Evolutionary conservation across 208 protist species (phyloP).

Genomic region (Trypanosoma vivax): DNA sequence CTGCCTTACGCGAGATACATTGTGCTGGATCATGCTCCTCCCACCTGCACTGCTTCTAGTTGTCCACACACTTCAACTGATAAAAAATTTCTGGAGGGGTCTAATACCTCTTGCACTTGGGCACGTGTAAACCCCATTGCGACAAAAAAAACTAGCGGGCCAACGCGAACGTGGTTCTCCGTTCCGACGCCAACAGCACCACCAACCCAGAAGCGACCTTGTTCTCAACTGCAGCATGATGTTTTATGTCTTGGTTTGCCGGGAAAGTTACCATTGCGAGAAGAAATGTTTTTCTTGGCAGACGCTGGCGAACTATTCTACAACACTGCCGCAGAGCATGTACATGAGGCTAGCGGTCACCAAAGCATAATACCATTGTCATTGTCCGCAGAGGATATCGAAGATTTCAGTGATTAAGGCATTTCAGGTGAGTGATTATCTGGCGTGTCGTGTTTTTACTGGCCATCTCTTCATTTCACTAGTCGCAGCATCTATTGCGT

Average conservation of each 20-base stretch:
- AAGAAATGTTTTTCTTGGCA: conserved; percentile 12
- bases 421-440: not conserved
- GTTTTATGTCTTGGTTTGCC: conserved; percentile 23
- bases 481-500: no score
- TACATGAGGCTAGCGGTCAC: not conserved
- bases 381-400: conserved; percentile 39
- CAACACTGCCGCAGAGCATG: conserved; percentile 5
- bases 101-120: not conserved
- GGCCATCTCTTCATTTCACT: no score
- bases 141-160: no score
- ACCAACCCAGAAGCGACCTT: conserved; percentile 15
- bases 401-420: conserved; percentile 42
- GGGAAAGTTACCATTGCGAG: conserved; percentile 15
- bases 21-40: conserved; percentile 31
- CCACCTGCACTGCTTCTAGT: not conserved
- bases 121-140: not conserved
- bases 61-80: not conserved
- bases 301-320: not conserved
- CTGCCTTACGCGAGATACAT: conserved; percentile 52
- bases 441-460: no score
- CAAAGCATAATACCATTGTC: conserved; percentile 9
- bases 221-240: conserved; percentile 23
- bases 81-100: not conserved
- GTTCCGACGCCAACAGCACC: not conserved
- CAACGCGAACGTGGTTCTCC: conserved; percentile 19